These are phyloP conservation scores for Mortierella sp. DNA, from an alignment of 371 early-diverging fungal genomes.

Conservation along the genomic window DNA sequence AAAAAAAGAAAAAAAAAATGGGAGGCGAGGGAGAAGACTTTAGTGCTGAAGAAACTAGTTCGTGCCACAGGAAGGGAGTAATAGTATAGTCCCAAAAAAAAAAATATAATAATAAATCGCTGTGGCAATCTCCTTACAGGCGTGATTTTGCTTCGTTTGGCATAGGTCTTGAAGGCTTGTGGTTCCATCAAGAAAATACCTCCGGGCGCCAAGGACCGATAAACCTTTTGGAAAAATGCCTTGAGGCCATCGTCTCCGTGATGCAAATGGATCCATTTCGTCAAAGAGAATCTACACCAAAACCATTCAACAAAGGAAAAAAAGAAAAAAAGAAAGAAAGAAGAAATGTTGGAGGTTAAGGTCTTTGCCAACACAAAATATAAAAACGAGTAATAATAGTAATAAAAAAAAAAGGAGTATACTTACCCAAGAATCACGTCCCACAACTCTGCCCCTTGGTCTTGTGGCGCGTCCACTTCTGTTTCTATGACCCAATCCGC, in stretches of 20 bases:
- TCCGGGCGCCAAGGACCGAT: slow-evolving; percentile 62
- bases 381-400: not conserved
- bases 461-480: slow-evolving; percentile 16
- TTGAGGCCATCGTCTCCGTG: slow-evolving; percentile 81
- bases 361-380: not conserved
- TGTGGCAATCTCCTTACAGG: slow-evolving; percentile 4
- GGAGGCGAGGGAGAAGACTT: not conserved
- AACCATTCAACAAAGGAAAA: not conserved
- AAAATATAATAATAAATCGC: no score
- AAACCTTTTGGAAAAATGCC: slow-evolving; percentile 72
- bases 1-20: not conserved
- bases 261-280: slow-evolving; percentile 89
- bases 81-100: not conserved
- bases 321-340: not conserved
- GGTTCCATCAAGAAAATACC: slow-evolving; percentile 83
- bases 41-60: not conserved
- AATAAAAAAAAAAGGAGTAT: not conserved
- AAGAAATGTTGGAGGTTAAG: not conserved
- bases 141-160: slow-evolving; percentile 58
- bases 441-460: slow-evolving; percentile 51
- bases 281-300: slow-evolving; percentile 56
- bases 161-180: slow-evolving; percentile 68
- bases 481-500: slow-evolving; percentile 59
- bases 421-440: slow-evolving; percentile 60
- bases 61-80: not conserved